Evolutionary conservation across 148 eudicot species (phyloP), one percentile per base, ranked within the genome.

Genomic region (Amaranthus cruentus): DNA sequence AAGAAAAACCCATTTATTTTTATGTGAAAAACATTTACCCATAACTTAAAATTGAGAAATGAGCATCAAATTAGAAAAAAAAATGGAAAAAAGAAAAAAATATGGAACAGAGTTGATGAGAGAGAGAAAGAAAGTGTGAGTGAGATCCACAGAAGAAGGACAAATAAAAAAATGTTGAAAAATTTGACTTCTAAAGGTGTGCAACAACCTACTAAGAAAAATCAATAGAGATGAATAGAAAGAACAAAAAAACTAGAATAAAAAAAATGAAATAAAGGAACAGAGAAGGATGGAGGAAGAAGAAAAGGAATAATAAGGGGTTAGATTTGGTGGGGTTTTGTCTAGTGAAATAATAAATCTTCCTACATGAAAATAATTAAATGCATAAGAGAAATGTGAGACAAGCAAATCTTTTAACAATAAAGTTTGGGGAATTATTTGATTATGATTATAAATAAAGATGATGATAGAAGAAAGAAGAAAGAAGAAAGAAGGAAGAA

Each of bases 321-420:
- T 77, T 81, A 66, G 83, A 65, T 74, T 81, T 70, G 82, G 67
- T 75, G 82, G 79, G 70, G 66, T 75, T 68, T 65, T 78, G 76
- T 78, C 81, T 77, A 47, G 57, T 77, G 68, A 68, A 0, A 8
- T 42, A 55, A 56, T 49, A 13, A 14, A 21, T 52, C 38, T 47
- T n/a, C 18, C 13, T 42, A 49, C 3, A 61, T 10, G 12, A n/a
- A 11, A 44, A 21, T 38, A 47, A 68, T 15, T 56, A 15, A 75
- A 64, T 56, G 71, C 55, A 71, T 4, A 52, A 49, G 18, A 49
- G 6, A 55, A 48, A 44, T 69, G 44, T 47, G 58, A 38, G 68
- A 78, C 79, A 82, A 62, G 51, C 44, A 82, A 82, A 82, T 78
- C 77, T 43, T 65, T 66, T 75, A 71, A 75, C 44, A 57, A 75